A percentile compares a stretch with the other conserved stretches of the same genome.
Evolutionary conservation across 1,284 basidiomycete species (phyloP).

Genomic region (Trichosporon faecale): DNA sequence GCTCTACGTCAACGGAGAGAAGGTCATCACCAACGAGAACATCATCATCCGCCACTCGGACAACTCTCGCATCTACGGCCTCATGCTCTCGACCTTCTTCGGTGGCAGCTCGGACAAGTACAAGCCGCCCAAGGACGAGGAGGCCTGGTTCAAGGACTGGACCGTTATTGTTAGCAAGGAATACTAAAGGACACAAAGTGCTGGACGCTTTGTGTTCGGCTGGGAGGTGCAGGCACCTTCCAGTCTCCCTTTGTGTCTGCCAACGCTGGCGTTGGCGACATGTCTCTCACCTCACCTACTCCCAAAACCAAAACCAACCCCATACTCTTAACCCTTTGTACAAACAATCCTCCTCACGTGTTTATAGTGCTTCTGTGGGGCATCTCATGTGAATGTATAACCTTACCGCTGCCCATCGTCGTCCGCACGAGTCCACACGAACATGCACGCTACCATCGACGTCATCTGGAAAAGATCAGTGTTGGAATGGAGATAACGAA

Average conservation of each 20-base stretch:
- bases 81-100: conserved; percentile 69
- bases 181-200: not conserved
- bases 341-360: not conserved
- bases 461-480: not conserved
- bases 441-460: not conserved
- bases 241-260: not conserved
- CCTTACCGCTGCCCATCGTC: not conserved
- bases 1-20: conserved; percentile 61
- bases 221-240: not conserved
- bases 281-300: not conserved
- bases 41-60: conserved; percentile 56
- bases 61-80: conserved; percentile 58
- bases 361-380: not conserved
- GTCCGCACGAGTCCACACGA: not conserved
- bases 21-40: conserved; percentile 58
- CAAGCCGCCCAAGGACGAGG: conserved; percentile 61
- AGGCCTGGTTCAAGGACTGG: conserved; percentile 64
- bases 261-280: conserved; percentile 10
- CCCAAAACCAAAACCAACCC: not conserved
- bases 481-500: not conserved
- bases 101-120: conserved; percentile 53
- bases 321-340: not conserved
- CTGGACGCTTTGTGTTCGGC: not conserved
- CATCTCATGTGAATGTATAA: not conserved
- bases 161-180: conserved; percentile 60